Evolutionary conservation across 148 eudicot species (phyloP), one percentile per base, ranked within the genome.

Genomic region (Fagopyrum esculentum): DNA sequence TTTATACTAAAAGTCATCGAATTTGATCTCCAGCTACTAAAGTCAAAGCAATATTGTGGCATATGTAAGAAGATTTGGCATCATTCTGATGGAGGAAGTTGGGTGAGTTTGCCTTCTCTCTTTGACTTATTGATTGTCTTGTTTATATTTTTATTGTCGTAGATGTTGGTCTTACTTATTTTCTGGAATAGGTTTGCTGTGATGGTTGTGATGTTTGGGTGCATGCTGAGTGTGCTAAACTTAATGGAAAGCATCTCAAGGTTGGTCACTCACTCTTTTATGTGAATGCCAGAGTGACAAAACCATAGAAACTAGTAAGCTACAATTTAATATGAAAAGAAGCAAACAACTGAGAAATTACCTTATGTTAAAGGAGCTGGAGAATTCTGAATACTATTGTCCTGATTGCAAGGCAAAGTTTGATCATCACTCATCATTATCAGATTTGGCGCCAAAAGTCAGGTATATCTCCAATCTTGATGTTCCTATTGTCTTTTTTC

Each of bases 191-290:
- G 99, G 97, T 90, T 45, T 85, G 89, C n/a, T 96, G 99, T 78
- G 97, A 96, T 87, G 92, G 95, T 80, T 96, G 99, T 82, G 85
- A 96, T 80, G 90, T 90, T 73, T 96, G 98, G 98, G 93, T 90
- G 78, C 99, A 96, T 83, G 91, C 91, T 74, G 94, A 96, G 55
- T 92, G 99, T 77, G 87, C 97, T 74, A 82, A 87, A 79, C 75
- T 90, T 66, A 84, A 88, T 66, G 77, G 83, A 77, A 79, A 86
- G 73, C 85, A 79, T 82, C 83, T 89, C 61, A 90, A 95, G 99
- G 99, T 95, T 70, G 68, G 83, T 51, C 35, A 5, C 51, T 13
- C 59, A 50, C 50, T 61, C 57, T 56, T 45, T 30, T 1, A 9
- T 54, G 11, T 15, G 43, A 6, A 26, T 4, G 17, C 16, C 29